A percentile compares a stretch with the other conserved stretches of the same genome.
These are phyloP conservation scores for Pouteria glomerata DNA, from an alignment of 148 eudicot species.

Conservation along the genomic window DNA sequence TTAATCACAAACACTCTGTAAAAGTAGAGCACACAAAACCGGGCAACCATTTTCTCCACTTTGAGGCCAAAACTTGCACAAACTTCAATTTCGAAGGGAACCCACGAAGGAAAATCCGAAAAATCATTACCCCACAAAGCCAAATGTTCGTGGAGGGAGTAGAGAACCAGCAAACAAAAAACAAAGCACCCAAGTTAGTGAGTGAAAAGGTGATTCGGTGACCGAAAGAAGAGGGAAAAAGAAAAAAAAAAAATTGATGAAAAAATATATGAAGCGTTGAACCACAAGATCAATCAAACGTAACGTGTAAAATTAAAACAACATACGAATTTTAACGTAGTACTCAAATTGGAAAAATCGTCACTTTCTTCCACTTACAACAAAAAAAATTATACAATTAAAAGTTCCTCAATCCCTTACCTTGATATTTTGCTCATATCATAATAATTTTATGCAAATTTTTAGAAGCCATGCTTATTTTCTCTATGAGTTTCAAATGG, in stretches of 20 bases:
- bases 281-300: too few relatives aligned
- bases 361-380: too few relatives aligned
- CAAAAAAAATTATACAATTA: too few relatives aligned
- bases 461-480: too few relatives aligned
- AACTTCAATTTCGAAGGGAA: conserved; percentile 12
- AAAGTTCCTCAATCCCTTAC: too few relatives aligned
- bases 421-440: too few relatives aligned
- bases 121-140: conserved; percentile 14
- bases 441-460: too few relatives aligned
- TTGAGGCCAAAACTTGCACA: conserved; percentile 16
- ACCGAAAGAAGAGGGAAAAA: not conserved
- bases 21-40: conserved; percentile 4
- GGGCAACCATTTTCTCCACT: not conserved
- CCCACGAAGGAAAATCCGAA: conserved; percentile 19
- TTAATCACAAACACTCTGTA: not conserved
- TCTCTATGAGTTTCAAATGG: too few relatives aligned
- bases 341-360: too few relatives aligned
- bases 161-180: conserved; percentile 7
- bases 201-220: conserved; percentile 14
- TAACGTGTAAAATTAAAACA: too few relatives aligned
- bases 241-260: conserved; percentile 5
- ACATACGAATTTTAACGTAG: too few relatives aligned
- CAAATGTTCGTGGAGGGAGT: conserved; percentile 16
- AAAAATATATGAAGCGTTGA: too few relatives aligned
- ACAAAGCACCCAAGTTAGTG: not conserved